Evolutionary conservation across 78 protist genomes (phyloP).

Genomic region (Acrasis kona): DNA sequence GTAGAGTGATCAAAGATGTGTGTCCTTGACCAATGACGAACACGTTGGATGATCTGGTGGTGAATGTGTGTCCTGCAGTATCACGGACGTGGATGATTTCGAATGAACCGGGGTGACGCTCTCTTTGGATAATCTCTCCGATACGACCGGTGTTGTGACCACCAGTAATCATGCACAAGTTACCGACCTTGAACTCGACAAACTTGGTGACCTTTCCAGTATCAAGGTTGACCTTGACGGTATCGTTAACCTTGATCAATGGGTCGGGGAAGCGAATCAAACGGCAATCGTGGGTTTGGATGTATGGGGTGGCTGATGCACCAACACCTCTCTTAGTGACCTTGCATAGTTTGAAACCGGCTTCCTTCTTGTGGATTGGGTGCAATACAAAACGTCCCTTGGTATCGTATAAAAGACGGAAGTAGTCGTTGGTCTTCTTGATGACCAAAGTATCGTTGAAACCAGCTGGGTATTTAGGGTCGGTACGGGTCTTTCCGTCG

Average conservation of each 20-base stretch:
- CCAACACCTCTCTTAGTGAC: conserved; percentile 64
- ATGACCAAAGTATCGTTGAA: conserved; percentile 96
- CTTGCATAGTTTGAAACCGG: conserved; percentile 87
- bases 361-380: conserved; percentile 85
- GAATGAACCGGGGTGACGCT: conserved; percentile 92
- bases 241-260: conserved; percentile 71
- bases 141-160: conserved; percentile 99
- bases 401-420: conserved; percentile 95
- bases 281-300: conserved; percentile 98
- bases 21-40: conserved; percentile 92
- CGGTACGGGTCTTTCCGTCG: conserved; percentile 95
- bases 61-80: conserved; percentile 80
- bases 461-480: conserved; percentile 96
- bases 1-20: conserved; percentile 83
- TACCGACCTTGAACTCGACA: conserved; percentile 75
- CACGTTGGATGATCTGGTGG: conserved; percentile 95
- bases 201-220: conserved; percentile 52
- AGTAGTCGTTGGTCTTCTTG: conserved; percentile 91
- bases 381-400: conserved; percentile 96
- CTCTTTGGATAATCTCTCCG: conserved; percentile 78
- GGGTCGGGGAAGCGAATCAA: conserved; percentile 99
- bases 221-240: conserved; percentile 81
- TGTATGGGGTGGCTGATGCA: conserved; percentile 75
- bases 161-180: conserved; percentile 84
- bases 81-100: conserved; percentile 95